Conservation (phyloP, 2,329 filamentous ascomycete species). For the Penicillium sp. region DNA sequence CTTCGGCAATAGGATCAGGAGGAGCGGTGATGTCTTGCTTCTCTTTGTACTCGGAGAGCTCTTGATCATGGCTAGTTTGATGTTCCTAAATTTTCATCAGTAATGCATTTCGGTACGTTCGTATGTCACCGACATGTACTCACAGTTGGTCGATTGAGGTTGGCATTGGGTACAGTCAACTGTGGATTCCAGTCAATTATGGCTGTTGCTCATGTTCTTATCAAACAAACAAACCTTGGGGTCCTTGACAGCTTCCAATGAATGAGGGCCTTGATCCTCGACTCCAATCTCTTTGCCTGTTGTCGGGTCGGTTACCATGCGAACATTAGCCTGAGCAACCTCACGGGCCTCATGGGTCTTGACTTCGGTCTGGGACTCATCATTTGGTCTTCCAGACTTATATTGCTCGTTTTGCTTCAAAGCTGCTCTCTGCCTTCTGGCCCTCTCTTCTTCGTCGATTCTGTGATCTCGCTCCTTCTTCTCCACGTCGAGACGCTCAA, state of each 20-base stretch:
- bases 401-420: constrained; percentile 18
- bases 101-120: neutral
- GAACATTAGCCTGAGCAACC: constrained; percentile 49
- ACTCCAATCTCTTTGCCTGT: constrained; percentile 86
- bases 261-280: constrained; percentile 73
- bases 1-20: constrained; percentile 79
- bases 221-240: constrained; percentile 59
- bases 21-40: constrained; percentile 89
- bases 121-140: constrained; percentile 22
- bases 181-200: constrained; percentile 35
- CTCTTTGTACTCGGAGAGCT: constrained; percentile 75
- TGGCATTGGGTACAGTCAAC: constrained; percentile 87
- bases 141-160: constrained; percentile 72
- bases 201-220: neutral
- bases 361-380: constrained; percentile 48
- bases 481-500: constrained; percentile 74
- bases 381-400: constrained; percentile 12
- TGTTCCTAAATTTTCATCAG: constrained; percentile 52
- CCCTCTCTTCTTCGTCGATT: constrained; percentile 62
- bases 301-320: constrained; percentile 79
- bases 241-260: constrained; percentile 70
- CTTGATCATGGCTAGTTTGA: constrained; percentile 70
- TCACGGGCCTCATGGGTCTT: constrained; percentile 53
- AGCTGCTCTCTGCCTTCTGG: constrained; percentile 25
- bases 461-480: constrained; percentile 74